Percentiles rank a stretch among this genome's conserved stretches.
These are phyloP conservation scores for Colletotrichum siamense DNA, from an alignment of 2,329 filamentous ascomycete genomes.

Conservation along the genomic window DNA sequence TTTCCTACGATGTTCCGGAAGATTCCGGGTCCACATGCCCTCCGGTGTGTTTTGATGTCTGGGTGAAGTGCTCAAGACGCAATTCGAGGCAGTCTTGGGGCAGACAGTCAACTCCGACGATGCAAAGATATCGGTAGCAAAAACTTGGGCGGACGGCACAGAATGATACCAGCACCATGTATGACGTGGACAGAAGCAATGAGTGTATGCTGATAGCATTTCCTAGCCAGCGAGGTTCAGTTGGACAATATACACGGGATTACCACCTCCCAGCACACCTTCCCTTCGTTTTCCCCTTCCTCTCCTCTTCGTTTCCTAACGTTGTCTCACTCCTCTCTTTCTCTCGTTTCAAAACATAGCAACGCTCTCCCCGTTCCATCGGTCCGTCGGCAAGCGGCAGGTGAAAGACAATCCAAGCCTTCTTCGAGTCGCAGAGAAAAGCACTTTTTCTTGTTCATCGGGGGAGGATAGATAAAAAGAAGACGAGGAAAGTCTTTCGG, in stretches of 20 bases:
- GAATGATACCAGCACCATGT: background rate
- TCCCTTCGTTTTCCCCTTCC: conserved; percentile 7
- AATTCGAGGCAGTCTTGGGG: background rate
- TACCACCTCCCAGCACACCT: conserved; percentile 26
- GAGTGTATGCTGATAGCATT: conserved; percentile 19
- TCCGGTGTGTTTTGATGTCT: background rate
- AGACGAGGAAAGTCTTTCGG: background rate
- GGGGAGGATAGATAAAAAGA: background rate
- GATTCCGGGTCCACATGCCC: background rate
- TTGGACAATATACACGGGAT: conserved; percentile 44
- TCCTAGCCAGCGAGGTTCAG: conserved; percentile 20
- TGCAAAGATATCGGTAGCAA: background rate
- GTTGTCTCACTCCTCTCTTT: background rate
- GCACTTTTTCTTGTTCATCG: conserved; percentile 8
- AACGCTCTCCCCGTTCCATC: conserved; percentile 2
- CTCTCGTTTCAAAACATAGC: background rate
- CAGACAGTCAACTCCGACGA: background rate
- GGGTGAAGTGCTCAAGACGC: background rate
- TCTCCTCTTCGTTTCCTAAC: background rate
- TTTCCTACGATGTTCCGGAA: background rate
- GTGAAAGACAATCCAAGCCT: background rate
- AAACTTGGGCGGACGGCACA: background rate
- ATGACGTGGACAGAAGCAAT: background rate
- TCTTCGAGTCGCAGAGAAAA: background rate
- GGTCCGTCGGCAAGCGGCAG: conserved; percentile 9